phyloP scores from a whole-genome alignment of 148 eudicot species.

The Dysphania ambrosioides region DNA sequence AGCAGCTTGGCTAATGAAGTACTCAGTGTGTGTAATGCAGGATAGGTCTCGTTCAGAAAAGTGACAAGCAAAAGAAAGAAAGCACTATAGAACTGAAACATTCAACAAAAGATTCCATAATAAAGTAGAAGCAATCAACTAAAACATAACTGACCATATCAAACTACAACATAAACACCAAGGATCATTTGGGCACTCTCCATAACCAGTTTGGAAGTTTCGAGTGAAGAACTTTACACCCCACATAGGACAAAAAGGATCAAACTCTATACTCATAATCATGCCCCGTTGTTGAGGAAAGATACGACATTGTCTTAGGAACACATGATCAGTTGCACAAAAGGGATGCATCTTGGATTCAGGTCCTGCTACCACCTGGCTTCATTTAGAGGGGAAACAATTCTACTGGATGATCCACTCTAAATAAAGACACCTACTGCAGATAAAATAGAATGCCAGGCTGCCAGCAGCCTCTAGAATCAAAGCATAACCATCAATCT shows the following conservation, averaged over 20 bases:
- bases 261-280: background rate
- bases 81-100: background rate
- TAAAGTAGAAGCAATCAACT: background rate
- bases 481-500: background rate
- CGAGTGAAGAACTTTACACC: background rate
- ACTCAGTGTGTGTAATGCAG: background rate
- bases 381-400: background rate
- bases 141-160: background rate
- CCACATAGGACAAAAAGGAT: background rate
- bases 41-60: background rate
- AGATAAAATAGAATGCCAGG: background rate
- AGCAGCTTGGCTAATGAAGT: background rate
- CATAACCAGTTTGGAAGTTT: background rate
- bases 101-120: background rate
- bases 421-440: background rate
- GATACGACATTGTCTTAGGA: background rate
- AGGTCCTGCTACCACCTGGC: background rate
- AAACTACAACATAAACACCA: conserved; percentile 8
- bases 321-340: background rate
- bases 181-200: conserved; percentile 3
- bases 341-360: background rate
- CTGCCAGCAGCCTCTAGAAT: background rate
- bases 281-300: background rate
- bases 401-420: background rate
- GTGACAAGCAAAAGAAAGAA: background rate